Base-by-base conservation (phyloP, 148 eudicot species). In the Camellia japonica region DNA sequence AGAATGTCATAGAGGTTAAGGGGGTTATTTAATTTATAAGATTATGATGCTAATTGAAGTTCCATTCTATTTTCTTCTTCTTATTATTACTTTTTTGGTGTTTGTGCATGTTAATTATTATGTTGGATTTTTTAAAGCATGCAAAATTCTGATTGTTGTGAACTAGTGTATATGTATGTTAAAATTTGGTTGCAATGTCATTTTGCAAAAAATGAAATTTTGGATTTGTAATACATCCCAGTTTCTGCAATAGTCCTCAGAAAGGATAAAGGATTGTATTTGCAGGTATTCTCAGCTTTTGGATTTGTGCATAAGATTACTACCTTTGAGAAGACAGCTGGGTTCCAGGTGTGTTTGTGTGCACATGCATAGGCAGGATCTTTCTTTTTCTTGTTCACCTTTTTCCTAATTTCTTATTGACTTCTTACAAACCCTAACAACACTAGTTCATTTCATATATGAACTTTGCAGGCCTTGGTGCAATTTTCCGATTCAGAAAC, bases 321-420 rank as follows among this genome's bases (percentile, higher is more conserved):
- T 44, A 95, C 99, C 41, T 95, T 95, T 85, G 99, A 95, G 88
- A 95, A 95, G 88, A 95, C 99, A 65, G 99, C 99, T 81, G 99
- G 99, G 23, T 96, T 93, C 84, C 99, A 96, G 98, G 99, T 89
- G 74, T 73, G 68, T 65, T 58, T 76, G 58, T 38, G 14, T 55
- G 30, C 63, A 56, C 23, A 16, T 56, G 46, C 47, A 12, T 14
- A 60, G 20, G 47, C 56, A 49, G 56, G 47, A 18, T 43, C 12
- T 74, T 58, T 56, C 3, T 51, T 71, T 44, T 12, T 11, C 58
- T 59, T 9, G 73, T 8, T 59, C n/a, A 52, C 52, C 52, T 49
- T 49, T 49, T 49, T 0, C 4, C 13, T 52, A 19, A 3, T 20
- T 20, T 64, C 20, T 19, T 67, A 20, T 64, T 73, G 55, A 55